Evolutionary conservation across 2,329 filamentous ascomycete genomes (phyloP).

Genomic region (Madurella fahalii): DNA sequence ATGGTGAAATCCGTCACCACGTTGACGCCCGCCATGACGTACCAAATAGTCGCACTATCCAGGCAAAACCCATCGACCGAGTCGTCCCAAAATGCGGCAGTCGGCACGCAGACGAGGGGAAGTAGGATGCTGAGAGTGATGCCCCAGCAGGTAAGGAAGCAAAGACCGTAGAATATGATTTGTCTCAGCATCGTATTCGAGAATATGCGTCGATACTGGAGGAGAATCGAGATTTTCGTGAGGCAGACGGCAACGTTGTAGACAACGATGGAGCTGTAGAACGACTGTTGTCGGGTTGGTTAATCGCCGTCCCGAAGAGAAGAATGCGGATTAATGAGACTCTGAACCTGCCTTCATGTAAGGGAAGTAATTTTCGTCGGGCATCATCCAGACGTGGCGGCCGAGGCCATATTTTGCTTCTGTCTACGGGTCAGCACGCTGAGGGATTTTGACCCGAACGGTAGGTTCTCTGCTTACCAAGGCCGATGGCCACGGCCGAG

Average conservation of each 20-base stretch:
- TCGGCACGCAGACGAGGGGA: conserved; percentile 18
- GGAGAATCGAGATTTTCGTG: conserved; percentile 23
- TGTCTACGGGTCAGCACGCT: conserved; percentile 1
- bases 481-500: conserved; percentile 16
- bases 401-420: conserved; percentile 21
- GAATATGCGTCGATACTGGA: conserved; percentile 21
- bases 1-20: conserved; percentile 35
- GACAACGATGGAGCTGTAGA: conserved; percentile 20
- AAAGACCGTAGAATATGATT: conserved; percentile 12
- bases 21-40: conserved; percentile 32
- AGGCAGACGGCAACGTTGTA: conserved; percentile 22
- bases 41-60: conserved; percentile 23
- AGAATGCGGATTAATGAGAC: too few relatives aligned
- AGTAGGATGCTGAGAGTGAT: conserved; percentile 18
- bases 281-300: conserved; percentile 4
- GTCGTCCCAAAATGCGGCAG: conserved; percentile 21
- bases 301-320: not conserved
- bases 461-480: conserved; percentile 10
- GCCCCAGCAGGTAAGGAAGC: conserved; percentile 14
- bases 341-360: conserved; percentile 17
- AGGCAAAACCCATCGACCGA: conserved; percentile 17
- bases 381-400: conserved; percentile 17
- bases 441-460: not conserved
- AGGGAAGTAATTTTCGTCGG: conserved; percentile 11
- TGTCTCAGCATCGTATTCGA: conserved; percentile 13